Percentiles rank a stretch among this genome's conserved stretches.
Conservation (phyloP, 768 basidiomycete species). For the Favolaschia claudopus region DNA sequence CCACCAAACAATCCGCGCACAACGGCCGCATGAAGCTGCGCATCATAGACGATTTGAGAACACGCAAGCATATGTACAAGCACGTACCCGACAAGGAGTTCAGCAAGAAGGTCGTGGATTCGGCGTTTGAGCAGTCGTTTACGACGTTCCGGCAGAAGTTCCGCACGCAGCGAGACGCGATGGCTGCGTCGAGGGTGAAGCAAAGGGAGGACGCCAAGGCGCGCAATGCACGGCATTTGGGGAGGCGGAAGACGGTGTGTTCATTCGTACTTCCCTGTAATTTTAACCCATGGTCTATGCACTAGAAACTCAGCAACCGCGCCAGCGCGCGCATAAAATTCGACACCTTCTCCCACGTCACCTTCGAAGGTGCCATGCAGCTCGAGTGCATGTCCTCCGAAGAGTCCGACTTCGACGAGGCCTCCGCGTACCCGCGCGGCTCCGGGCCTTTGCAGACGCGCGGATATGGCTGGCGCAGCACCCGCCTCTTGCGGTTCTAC, state of each 20-base stretch:
- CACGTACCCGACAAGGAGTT: slow-evolving; percentile 75
- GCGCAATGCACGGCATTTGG: slow-evolving; percentile 63
- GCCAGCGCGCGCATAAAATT: slow-evolving; percentile 64
- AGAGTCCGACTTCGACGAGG: slow-evolving; percentile 68
- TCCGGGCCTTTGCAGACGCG: slow-evolving; percentile 58
- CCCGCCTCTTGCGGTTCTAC: slow-evolving; percentile 67
- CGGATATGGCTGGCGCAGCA: slow-evolving; percentile 74
- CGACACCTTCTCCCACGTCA: slow-evolving; percentile 62
- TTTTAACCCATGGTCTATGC: slow-evolving; percentile 11
- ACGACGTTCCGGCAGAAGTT: slow-evolving; percentile 74
- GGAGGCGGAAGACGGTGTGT: slow-evolving; percentile 71
- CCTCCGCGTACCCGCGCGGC: slow-evolving; percentile 32
- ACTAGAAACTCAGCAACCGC: slow-evolving; percentile 74
- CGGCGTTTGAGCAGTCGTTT: slow-evolving; percentile 75
- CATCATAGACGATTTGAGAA: slow-evolving; percentile 65
- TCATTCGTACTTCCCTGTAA: slow-evolving; percentile 1
- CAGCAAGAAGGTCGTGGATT: slow-evolving; percentile 63
- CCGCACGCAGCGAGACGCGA: slow-evolving; percentile 62
- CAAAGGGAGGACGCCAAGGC: slow-evolving; percentile 69
- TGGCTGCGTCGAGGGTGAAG: slow-evolving; percentile 50
- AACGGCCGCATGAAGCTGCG: slow-evolving; percentile 76
- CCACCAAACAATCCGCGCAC: slow-evolving; percentile 75
- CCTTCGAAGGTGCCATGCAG: slow-evolving; percentile 75
- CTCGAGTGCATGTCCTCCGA: slow-evolving; percentile 84
- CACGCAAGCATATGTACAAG: slow-evolving; percentile 62